Evolutionary conservation across 2,329 filamentous ascomycete species (phyloP).

Genomic region (Epichloe bromicola): DNA sequence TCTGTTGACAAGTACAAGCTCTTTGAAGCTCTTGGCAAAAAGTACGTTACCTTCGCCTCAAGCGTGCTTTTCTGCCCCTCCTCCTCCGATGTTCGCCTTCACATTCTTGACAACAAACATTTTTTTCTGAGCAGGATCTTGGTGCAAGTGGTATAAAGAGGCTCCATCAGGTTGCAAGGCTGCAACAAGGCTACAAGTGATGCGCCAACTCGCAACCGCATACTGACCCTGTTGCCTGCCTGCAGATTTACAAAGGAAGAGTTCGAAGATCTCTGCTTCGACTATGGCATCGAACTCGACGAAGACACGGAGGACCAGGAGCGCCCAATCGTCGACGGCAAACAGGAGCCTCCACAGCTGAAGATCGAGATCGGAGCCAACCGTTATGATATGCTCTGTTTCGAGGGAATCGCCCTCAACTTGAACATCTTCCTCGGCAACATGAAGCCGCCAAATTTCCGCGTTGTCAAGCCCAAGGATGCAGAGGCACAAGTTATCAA

Average conservation of each 20-base stretch:
- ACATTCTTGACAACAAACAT: neutral
- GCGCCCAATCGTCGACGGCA: slow-evolving; percentile 60
- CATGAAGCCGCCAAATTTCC: slow-evolving; percentile 65
- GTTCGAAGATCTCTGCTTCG: slow-evolving; percentile 96
- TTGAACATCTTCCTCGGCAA: slow-evolving; percentile 87
- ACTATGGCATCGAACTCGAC: slow-evolving; percentile 95
- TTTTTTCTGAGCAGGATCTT: too few relatives aligned
- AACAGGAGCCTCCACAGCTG: slow-evolving; percentile 79
- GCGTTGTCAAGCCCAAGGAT: slow-evolving; percentile 55
- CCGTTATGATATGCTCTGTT: slow-evolving; percentile 88
- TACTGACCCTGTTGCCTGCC: slow-evolving; percentile 9
- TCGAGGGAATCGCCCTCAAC: slow-evolving; percentile 91
- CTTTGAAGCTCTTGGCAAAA: slow-evolving; percentile 82
- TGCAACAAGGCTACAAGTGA: neutral
- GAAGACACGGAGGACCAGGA: slow-evolving; percentile 78
- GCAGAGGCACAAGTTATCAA: slow-evolving; percentile 70
- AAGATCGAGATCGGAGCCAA: slow-evolving; percentile 98
- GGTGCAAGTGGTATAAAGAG: too few relatives aligned
- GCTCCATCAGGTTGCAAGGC: too few relatives aligned
- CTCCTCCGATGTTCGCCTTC: neutral
- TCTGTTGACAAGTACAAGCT: slow-evolving; percentile 91
- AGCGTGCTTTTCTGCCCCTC: slow-evolving; percentile 7
- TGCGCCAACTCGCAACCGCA: neutral
- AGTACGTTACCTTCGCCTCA: slow-evolving; percentile 36
- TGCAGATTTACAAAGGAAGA: slow-evolving; percentile 75